Percentiles rank a stretch among this genome's conserved stretches.
phyloP scores from a whole-genome alignment of 805 yeast species.

The Trichomonascus vanleenenianus region DNA sequence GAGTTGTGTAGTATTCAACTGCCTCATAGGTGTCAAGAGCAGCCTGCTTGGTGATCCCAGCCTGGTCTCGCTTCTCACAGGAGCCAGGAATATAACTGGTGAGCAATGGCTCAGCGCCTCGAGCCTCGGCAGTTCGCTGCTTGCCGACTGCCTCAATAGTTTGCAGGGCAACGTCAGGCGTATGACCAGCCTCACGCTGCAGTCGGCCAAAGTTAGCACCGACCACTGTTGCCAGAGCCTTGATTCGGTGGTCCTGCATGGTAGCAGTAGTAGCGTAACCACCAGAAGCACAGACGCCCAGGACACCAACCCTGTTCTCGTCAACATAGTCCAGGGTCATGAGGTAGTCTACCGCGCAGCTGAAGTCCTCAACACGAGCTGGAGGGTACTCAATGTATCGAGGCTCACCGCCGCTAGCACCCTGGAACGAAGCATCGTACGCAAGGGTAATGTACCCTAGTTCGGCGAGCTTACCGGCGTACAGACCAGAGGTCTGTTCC shows the following conservation, averaged over 20 bases:
- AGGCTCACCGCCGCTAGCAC: conserved; percentile 13
- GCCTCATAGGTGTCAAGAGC: conserved; percentile 10
- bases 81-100: background rate
- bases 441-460: conserved; percentile 8
- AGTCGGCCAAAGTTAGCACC: conserved; percentile 9
- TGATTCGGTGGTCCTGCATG: conserved; percentile 9
- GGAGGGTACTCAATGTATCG: conserved; percentile 11
- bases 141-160: background rate
- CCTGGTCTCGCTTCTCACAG: background rate
- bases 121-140: background rate
- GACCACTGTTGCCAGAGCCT: conserved; percentile 8
- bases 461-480: conserved; percentile 9
- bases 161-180: too few relatives aligned
- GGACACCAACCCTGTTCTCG: conserved; percentile 5
- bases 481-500: conserved; percentile 12
- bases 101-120: background rate
- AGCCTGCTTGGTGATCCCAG: background rate
- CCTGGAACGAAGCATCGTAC: conserved; percentile 14
- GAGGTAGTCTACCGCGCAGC: conserved; percentile 8
- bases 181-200: background rate
- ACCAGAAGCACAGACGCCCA: conserved; percentile 15
- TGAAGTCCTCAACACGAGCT: conserved; percentile 11
- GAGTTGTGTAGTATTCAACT: conserved; percentile 12
- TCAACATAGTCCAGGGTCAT: conserved; percentile 3
- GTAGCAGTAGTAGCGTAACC: conserved; percentile 13